Conservation (phyloP, 495 filamentous ascomycete species). For the Podospora pseudoanserina region DNA sequence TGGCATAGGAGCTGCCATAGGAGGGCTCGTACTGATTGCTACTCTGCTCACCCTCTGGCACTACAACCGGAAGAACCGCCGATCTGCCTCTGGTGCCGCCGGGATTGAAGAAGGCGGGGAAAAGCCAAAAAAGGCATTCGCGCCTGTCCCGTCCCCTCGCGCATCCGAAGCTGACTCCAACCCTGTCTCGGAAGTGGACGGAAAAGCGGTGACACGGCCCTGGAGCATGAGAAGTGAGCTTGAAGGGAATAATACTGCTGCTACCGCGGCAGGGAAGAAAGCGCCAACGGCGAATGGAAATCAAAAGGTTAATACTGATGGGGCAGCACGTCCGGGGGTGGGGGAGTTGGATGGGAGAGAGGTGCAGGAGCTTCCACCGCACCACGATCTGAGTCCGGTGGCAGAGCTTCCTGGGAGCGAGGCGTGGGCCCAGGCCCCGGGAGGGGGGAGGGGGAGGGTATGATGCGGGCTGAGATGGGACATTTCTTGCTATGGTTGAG, state of each 20-base stretch:
- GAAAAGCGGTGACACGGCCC: constrained; percentile 17
- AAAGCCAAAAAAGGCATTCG: background rate
- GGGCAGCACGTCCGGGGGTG: background rate
- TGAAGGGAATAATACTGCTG: constrained; percentile 16
- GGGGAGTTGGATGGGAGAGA: background rate
- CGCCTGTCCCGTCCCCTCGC: constrained; percentile 9
- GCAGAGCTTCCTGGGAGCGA: constrained; percentile 24
- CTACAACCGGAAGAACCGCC: constrained; percentile 9
- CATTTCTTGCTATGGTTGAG: background rate
- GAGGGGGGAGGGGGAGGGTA: constrained; percentile 2
- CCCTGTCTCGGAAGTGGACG: constrained; percentile 22
- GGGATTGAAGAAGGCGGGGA: constrained; percentile 2
- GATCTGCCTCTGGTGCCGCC: background rate
- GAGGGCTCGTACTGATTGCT: constrained; percentile 17
- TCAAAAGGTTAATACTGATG: background rate
- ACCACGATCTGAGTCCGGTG: constrained; percentile 16
- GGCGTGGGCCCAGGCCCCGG: background rate
- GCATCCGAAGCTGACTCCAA: constrained; percentile 16
- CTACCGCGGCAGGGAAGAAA: background rate
- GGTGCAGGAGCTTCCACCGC: background rate
- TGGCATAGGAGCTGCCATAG: constrained; percentile 19
- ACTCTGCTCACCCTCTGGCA: constrained; percentile 11
- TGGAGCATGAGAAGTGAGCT: constrained; percentile 28
- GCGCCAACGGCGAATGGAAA: background rate
- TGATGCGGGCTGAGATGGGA: background rate